Percentiles rank a stretch among this genome's conserved stretches.
These are phyloP conservation scores for Candida labiduridarum DNA, from an alignment of 1,139 yeast genomes.

Conservation along the genomic window DNA sequence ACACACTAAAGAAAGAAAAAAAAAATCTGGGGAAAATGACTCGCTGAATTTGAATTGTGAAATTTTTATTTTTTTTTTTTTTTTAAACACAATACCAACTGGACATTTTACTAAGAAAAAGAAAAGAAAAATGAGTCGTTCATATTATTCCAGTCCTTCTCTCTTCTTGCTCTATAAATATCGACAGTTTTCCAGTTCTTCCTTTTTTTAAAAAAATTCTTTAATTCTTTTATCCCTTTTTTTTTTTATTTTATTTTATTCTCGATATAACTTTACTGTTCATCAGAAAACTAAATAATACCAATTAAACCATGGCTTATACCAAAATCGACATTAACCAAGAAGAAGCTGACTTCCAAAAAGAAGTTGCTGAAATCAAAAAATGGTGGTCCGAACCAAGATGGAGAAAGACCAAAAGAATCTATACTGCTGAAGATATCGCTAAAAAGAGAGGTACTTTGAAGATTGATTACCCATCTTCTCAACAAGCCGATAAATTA, in stretches of 20 bases:
- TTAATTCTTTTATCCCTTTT: background rate
- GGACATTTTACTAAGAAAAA: background rate
- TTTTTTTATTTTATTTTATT: background rate
- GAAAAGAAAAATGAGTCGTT: conserved; percentile 1
- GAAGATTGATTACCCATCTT: conserved; percentile 71
- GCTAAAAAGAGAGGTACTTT: conserved; percentile 86
- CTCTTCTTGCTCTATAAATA: conserved; percentile 1
- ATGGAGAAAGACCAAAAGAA: conserved; percentile 86
- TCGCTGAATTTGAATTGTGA: no score
- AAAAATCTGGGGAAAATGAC: conserved; percentile 11
- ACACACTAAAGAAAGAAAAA: background rate
- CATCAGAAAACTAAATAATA: background rate
- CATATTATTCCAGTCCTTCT: background rate
- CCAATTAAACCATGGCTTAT: conserved; percentile 40
- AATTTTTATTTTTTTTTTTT: no score
- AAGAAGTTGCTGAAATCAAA: conserved; percentile 71
- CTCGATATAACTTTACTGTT: background rate
- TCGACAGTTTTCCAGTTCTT: conserved; percentile 2
- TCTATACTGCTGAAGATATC: conserved; percentile 86
- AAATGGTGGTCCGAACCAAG: conserved; percentile 94
- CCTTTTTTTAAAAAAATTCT: conserved; percentile 2
- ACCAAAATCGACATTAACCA: conserved; percentile 56
- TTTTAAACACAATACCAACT: no score
- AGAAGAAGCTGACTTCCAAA: conserved; percentile 67
- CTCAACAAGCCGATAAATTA: conserved; percentile 80